These are phyloP conservation scores for Euptelea pleiosperma DNA, from an alignment of 164 flowering plant species.

Conservation along the genomic window DNA sequence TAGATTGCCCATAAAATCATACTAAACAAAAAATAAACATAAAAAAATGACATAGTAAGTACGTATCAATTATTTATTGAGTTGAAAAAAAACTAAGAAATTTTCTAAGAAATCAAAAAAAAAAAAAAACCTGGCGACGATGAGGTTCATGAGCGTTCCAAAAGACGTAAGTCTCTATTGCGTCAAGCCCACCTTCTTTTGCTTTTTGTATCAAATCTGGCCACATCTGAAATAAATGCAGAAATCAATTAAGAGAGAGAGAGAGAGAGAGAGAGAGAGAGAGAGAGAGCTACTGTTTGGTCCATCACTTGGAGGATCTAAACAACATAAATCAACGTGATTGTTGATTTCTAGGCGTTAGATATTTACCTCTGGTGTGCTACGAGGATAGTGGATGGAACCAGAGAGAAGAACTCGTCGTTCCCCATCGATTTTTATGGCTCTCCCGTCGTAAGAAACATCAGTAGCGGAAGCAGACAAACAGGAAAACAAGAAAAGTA, in stretches of 20 bases:
- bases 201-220: slow-evolving; percentile 10
- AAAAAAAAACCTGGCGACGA: slow-evolving; percentile 12
- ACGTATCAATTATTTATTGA: too few relatives aligned
- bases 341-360: too few relatives aligned
- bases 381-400: neutral
- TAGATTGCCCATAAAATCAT: slow-evolving; percentile 52
- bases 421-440: neutral
- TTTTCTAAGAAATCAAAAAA: neutral
- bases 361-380: neutral
- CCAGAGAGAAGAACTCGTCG: neutral
- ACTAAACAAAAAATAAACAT: slow-evolving; percentile 14
- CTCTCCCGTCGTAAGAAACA: neutral
- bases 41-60: neutral
- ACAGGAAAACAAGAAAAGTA: neutral
- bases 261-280: too few relatives aligned
- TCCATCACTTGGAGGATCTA: too few relatives aligned
- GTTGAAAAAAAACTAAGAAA: too few relatives aligned
- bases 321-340: too few relatives aligned
- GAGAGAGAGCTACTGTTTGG: too few relatives aligned
- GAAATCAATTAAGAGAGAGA: too few relatives aligned
- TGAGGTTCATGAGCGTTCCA: slow-evolving; percentile 13
- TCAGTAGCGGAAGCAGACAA: neutral
- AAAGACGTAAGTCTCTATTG: slow-evolving; percentile 13
- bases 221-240: slow-evolving; percentile 10
- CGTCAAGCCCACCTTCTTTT: slow-evolving; percentile 13